Evolutionary conservation across 2,329 filamentous ascomycete species (phyloP).

Genomic region (Neocucurbitaria cava): DNA sequence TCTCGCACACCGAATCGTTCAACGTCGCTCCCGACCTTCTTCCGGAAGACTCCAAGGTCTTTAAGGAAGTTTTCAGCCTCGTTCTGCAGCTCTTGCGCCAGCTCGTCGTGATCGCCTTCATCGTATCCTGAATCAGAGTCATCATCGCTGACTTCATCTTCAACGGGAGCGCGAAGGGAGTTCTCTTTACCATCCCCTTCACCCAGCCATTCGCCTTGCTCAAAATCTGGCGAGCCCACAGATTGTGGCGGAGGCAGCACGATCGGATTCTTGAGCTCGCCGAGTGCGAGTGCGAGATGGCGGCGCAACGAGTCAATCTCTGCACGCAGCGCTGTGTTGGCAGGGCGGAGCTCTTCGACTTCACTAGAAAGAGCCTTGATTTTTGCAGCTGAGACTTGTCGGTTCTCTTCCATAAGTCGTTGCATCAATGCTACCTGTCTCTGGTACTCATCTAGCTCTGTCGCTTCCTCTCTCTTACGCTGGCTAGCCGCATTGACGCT

Average conservation of each 20-base stretch:
- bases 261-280: constrained; percentile 90
- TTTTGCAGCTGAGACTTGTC: constrained; percentile 90
- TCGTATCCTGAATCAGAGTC: constrained; percentile 62
- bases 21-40: constrained; percentile 86
- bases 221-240: constrained; percentile 39
- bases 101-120: constrained; percentile 63
- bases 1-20: constrained; percentile 60
- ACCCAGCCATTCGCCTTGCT: constrained; percentile 38
- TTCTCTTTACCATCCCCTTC: constrained; percentile 39
- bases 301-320: constrained; percentile 88
- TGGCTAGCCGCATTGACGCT: constrained; percentile 65
- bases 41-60: constrained; percentile 80
- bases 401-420: constrained; percentile 92
- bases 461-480: constrained; percentile 80
- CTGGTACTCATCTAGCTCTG: constrained; percentile 93
- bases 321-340: constrained; percentile 63
- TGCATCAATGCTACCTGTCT: constrained; percentile 88
- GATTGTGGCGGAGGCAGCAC: constrained; percentile 57
- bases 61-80: constrained; percentile 83
- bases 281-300: constrained; percentile 85
- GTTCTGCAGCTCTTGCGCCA: constrained; percentile 74
- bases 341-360: constrained; percentile 56
- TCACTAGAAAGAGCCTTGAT: constrained; percentile 76
- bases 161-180: constrained; percentile 30
- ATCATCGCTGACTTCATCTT: constrained; percentile 45